Evolutionary conservation across 2,329 filamentous ascomycete species (phyloP), one percentile per base, ranked within the genome.

Genomic region (Xylaria sp.): DNA sequence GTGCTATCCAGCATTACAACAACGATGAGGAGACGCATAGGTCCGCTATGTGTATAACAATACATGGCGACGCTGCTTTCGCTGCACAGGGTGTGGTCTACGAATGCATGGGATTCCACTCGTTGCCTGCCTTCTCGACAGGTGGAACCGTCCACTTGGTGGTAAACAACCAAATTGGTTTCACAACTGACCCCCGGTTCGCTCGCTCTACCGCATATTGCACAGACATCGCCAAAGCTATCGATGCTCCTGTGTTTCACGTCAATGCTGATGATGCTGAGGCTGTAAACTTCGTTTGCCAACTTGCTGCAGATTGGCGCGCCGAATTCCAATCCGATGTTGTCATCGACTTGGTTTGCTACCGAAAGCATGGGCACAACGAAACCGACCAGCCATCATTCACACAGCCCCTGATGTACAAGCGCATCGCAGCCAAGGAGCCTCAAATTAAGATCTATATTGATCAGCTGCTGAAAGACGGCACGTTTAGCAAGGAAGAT

Each of bases 401-500:
- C 87, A 99, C 96, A n/a, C 96, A 99, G 82, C 96, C 96, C 50
- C 85, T 98, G 76, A 99, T 99, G 96, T 99, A 99, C 89, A 98
- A 98, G 90, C 93, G 92, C 78, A 98, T 99, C 80, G 89, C 90
- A 75, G 87, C 91, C 69, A 94, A 98, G 81, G 88, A 91, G 73
- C 90, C 92, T 55, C 93, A 96, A 80, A 90, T 99, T 69, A 92
- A 97, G 79, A 93, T 93, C 78, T 99, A 99, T 80, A 89, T 96
- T 75, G 89, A 97, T 78, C 93, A 97, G 86, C 90, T 99, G 63
- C 86, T 98, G 52, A 87, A 94, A 72, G 94, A 98, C 78, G 94
- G 94, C 76, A 97, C 93, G 63, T 99, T 99, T 84, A 97, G 93
- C 75, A 95, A 97, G 85, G 94, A 96, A 77, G 96, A 99, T 80